These are phyloP conservation scores for Colletotrichum lindemuthianum DNA, from an alignment of 2,329 filamentous ascomycete genomes.

Conservation along the genomic window DNA sequence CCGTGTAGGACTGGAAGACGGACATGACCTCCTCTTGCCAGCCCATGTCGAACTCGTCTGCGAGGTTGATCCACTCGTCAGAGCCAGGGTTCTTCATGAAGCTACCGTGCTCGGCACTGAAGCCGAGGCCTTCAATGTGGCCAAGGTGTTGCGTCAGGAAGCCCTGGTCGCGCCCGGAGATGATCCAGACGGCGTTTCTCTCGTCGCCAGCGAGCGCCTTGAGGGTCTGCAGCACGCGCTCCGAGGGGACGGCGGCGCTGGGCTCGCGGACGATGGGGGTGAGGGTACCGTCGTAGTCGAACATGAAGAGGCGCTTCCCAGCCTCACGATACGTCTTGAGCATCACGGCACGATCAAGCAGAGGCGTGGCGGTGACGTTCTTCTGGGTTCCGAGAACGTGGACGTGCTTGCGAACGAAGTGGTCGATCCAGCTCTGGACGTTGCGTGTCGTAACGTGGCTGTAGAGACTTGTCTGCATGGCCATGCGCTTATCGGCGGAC, in stretches of 20 bases:
- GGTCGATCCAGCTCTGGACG: constrained; percentile 85
- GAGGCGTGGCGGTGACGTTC: constrained; percentile 79
- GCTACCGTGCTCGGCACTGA: constrained; percentile 96
- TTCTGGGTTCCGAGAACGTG: constrained; percentile 82
- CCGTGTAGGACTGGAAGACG: constrained; percentile 88
- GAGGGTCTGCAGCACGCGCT: constrained; percentile 82
- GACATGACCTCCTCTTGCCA: constrained; percentile 90
- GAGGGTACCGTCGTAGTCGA: constrained; percentile 97
- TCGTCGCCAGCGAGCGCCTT: constrained; percentile 82
- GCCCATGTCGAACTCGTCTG: constrained; percentile 86
- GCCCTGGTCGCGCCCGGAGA: constrained; percentile 91
- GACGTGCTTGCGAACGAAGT: constrained; percentile 81
- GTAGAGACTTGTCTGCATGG: constrained; percentile 81
- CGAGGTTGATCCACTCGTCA: constrained; percentile 87
- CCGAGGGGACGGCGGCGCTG: constrained; percentile 86
- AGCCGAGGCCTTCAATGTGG: constrained; percentile 88
- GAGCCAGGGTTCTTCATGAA: constrained; percentile 86
- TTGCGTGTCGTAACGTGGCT: constrained; percentile 86
- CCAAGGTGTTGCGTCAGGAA: constrained; percentile 93
- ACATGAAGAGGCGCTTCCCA: constrained; percentile 91
- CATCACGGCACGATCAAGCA: constrained; percentile 79
- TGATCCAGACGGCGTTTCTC: constrained; percentile 95
- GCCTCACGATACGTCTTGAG: constrained; percentile 79
- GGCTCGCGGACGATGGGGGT: constrained; percentile 96
- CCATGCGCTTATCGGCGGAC: constrained; percentile 70